Base-by-base conservation (phyloP, 176 grass and related monocot species). In the Metroxylon sagu region DNA sequence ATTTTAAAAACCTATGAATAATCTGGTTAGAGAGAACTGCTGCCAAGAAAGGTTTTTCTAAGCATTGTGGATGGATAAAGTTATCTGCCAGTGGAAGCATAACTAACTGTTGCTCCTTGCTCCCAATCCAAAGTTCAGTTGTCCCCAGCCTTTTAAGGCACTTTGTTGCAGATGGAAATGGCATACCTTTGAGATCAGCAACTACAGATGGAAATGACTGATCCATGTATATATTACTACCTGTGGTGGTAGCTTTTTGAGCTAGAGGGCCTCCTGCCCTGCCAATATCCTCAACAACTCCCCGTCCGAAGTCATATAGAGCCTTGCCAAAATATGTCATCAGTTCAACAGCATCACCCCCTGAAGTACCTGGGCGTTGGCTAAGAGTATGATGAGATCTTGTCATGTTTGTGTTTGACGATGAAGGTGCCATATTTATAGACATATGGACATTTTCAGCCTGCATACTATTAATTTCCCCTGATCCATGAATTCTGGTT, bases 311-410 rank as follows among this genome's bases (percentile, higher is more conserved):
- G 71, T 90, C 91, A 82, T 90, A 96, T 71, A 96, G 63, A 25
- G 91, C 91, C 78, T 96, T 96, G 48, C 91, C 91, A 26, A 96
- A 96, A 79, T 80, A 90, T 57, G 91, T 86, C 65, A 96, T 80
- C 64, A 96, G 90, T 71, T 96, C 91, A 76, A 96, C 78, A 51
- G 91, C 83, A 52, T 96, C 86, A 26, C 91, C 91, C 48, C 91
- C 86, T 73, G 86, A 82, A 84, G 76, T 62, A 73, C 74, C 67
- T 18, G 74, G 52, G 19, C 48, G 68, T 48, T 89, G 77, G 57
- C 74, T 50, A 65, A 54, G 69, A 67, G 61, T 68, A 63, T 75
- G 61, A 58, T 77, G 65, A 62, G 77, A 64, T 7, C 6, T 43
- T 18, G 71, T 58, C 55, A 59, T 77, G 66, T 65, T 78, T 21